A percentile compares a stretch with the other conserved stretches of the same genome.
Conservation (phyloP, 164 flowering plant species). For the Magnolia officinalis region DNA sequence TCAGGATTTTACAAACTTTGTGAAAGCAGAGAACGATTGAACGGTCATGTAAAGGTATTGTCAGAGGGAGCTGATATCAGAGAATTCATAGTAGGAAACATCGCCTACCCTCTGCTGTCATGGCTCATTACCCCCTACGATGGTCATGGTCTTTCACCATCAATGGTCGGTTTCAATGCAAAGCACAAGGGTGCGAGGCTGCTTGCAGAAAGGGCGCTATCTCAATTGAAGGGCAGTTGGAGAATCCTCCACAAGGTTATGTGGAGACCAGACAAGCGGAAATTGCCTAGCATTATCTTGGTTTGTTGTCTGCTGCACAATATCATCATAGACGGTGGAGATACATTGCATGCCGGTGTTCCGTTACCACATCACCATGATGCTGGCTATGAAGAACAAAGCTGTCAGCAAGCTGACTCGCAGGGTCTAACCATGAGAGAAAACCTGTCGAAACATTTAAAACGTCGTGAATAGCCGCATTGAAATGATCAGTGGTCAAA, state of each 20-base stretch:
- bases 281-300: slow-evolving; percentile 81
- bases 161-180: slow-evolving; percentile 39
- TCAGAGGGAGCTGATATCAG: slow-evolving; percentile 46
- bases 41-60: slow-evolving; percentile 33
- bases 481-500: background rate
- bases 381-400: slow-evolving; percentile 51
- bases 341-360: slow-evolving; percentile 48
- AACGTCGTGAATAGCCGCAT: background rate
- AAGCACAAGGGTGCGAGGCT: slow-evolving; percentile 47
- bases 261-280: slow-evolving; percentile 96
- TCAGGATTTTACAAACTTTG: slow-evolving; percentile 72
- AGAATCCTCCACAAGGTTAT: slow-evolving; percentile 89
- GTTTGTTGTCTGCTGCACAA: slow-evolving; percentile 94
- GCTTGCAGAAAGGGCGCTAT: slow-evolving; percentile 63
- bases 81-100: slow-evolving; percentile 74
- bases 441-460: slow-evolving; percentile 34
- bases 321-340: slow-evolving; percentile 71
- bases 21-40: slow-evolving; percentile 53
- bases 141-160: slow-evolving; percentile 21
- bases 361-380: slow-evolving; percentile 74
- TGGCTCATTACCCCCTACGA: slow-evolving; percentile 83
- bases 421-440: slow-evolving; percentile 46
- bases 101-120: slow-evolving; percentile 71
- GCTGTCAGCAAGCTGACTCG: slow-evolving; percentile 50
- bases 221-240: slow-evolving; percentile 83